Conservation (phyloP, 2,329 filamentous ascomycete genomes). For the Alternaria brassicicola region DNA sequence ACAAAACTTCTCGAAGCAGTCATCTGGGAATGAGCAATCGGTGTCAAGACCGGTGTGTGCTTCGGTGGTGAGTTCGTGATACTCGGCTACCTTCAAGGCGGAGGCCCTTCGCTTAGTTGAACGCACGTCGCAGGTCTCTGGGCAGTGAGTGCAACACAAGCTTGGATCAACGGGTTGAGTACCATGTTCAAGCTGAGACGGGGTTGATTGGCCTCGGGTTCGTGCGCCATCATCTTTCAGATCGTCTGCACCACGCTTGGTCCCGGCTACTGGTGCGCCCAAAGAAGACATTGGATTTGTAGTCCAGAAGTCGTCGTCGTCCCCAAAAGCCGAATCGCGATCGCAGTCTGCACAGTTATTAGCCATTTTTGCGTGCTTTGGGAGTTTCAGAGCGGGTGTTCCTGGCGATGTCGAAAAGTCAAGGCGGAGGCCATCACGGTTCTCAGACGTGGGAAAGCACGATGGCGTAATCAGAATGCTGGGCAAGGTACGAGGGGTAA, state of each 20-base stretch:
- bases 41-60: constrained; percentile 19
- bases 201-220: constrained; percentile 7
- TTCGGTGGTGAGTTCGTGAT: constrained; percentile 31
- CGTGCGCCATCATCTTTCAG: constrained; percentile 23
- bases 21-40: constrained; percentile 43
- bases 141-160: constrained; percentile 36
- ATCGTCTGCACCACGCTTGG: constrained; percentile 40
- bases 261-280: constrained; percentile 36
- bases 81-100: constrained; percentile 38
- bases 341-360: constrained; percentile 36
- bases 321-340: constrained; percentile 42
- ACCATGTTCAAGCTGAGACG: constrained; percentile 2
- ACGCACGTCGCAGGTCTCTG: constrained; percentile 26
- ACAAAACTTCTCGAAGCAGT: constrained; percentile 45
- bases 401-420: constrained; percentile 8
- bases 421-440: constrained; percentile 13
- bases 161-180: constrained; percentile 20
- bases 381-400: constrained; percentile 7
- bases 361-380: constrained; percentile 33
- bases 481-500: background rate
- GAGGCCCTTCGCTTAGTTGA: constrained; percentile 45
- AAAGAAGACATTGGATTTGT: constrained; percentile 37
- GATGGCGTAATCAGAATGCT: constrained; percentile 2
- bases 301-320: constrained; percentile 34
- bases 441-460: constrained; percentile 5